Conservation (phyloP, 495 filamentous ascomycete genomes). For the Schizothecium vesticola region DNA sequence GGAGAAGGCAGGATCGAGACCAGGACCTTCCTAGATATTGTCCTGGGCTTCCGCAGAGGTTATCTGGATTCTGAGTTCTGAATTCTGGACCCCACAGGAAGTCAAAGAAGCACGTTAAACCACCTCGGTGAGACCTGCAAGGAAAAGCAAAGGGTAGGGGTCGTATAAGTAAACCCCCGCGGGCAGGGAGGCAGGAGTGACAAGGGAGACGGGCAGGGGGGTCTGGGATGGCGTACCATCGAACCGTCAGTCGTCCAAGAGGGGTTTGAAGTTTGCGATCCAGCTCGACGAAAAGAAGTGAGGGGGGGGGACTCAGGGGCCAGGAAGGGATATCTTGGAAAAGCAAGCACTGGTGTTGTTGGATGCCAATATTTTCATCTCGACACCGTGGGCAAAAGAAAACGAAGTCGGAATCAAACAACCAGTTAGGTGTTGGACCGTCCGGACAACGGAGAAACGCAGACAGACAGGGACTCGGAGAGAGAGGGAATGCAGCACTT, state of each 20-base stretch:
- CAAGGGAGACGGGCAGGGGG: background rate
- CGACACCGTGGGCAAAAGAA: background rate
- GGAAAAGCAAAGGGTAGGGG: slow-evolving; percentile 5
- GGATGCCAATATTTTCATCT: background rate
- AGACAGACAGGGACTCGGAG: background rate
- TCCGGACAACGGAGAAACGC: background rate
- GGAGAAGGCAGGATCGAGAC: slow-evolving; percentile 4
- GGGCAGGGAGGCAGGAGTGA: background rate
- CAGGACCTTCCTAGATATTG: slow-evolving; percentile 5
- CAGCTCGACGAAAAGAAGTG: slow-evolving; percentile 8
- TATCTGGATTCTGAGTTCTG: background rate
- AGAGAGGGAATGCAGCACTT: background rate
- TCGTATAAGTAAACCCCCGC: slow-evolving; percentile 12
- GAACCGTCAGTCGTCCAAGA: background rate
- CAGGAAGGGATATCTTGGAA: slow-evolving; percentile 7
- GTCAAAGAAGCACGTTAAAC: slow-evolving; percentile 4
- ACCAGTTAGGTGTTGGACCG: background rate
- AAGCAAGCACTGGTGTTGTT: background rate
- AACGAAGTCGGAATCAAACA: background rate
- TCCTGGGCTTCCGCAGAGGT: background rate
- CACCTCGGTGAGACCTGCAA: background rate
- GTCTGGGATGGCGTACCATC: background rate
- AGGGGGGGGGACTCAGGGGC: background rate
- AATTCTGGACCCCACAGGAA: slow-evolving; percentile 4
- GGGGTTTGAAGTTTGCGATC: background rate